Percentiles rank a stretch among this genome's conserved stretches.
These are phyloP conservation scores for Penicillium flavigenum DNA, from an alignment of 495 filamentous ascomycete species.

Conservation along the genomic window DNA sequence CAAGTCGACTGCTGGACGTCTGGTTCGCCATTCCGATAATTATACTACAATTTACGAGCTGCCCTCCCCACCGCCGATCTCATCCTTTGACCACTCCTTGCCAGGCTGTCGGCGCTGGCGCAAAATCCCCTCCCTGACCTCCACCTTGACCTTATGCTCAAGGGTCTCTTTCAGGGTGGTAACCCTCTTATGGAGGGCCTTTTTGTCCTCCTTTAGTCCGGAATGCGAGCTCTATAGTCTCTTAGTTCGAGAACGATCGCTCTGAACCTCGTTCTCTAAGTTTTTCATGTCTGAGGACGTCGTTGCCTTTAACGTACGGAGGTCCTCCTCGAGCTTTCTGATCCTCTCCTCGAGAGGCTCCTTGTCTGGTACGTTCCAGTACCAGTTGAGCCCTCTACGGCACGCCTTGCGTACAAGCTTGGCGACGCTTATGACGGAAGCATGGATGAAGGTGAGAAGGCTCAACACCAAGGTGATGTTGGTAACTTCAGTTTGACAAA, in stretches of 20 bases:
- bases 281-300: neutral
- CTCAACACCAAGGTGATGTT: too few species aligned
- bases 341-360: neutral
- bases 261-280: neutral
- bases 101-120: too few species aligned
- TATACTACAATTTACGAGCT: too few species aligned
- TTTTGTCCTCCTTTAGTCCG: neutral
- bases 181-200: neutral
- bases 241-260: neutral
- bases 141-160: too few species aligned
- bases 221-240: neutral
- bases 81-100: too few species aligned
- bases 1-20: too few species aligned
- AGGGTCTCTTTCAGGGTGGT: neutral
- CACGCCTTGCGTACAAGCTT: neutral
- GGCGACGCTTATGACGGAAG: neutral
- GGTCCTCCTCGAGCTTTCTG: neutral
- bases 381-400: neutral
- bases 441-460: too few species aligned
- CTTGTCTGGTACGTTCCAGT: neutral
- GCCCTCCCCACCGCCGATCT: too few species aligned
- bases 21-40: too few species aligned
- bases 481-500: neutral
- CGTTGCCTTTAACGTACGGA: neutral
- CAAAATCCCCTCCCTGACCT: too few species aligned